These are phyloP conservation scores for Ceratopteris richardii DNA, from an alignment of 75 land plant species.

Conservation along the genomic window DNA sequence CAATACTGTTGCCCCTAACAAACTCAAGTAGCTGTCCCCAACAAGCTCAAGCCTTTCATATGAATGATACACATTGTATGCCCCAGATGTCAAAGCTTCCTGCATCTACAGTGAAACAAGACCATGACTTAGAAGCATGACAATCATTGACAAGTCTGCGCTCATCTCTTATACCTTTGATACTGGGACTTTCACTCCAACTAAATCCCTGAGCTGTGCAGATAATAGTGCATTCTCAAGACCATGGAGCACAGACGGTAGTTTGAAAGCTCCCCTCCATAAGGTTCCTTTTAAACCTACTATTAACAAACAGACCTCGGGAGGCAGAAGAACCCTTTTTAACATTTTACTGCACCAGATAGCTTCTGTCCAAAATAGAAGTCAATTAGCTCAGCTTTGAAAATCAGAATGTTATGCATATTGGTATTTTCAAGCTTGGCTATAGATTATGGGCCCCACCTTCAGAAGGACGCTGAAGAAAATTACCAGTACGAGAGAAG, in stretches of 20 bases:
- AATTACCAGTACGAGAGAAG: constrained; percentile 15
- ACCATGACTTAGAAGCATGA: not conserved
- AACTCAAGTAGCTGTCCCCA: constrained; percentile 30
- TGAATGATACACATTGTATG: constrained; percentile 15
- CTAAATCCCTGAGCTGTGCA: constrained; percentile 27
- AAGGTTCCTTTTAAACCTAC: constrained; percentile 17
- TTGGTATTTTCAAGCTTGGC: too few species aligned
- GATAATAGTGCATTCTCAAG: constrained; percentile 27
- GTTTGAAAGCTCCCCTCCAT: constrained; percentile 29
- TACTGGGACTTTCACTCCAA: constrained; percentile 19
- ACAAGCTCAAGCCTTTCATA: constrained; percentile 31
- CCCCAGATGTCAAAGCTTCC: constrained; percentile 34
- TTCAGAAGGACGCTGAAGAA: constrained; percentile 6
- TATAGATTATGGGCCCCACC: too few species aligned
- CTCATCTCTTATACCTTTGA: constrained; percentile 31
- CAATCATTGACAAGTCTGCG: too few species aligned
- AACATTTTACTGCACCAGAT: not conserved
- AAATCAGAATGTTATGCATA: too few species aligned
- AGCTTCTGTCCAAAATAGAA: not conserved
- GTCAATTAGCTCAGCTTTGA: constrained; percentile 4
- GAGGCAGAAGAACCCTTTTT: constrained; percentile 12
- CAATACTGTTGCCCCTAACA: constrained; percentile 7
- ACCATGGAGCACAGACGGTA: constrained; percentile 24
- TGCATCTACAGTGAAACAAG: constrained; percentile 12
- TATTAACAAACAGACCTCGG: constrained; percentile 20